Conservation (phyloP, 768 basidiomycete genomes). For the Boletus fagicola region DNA sequence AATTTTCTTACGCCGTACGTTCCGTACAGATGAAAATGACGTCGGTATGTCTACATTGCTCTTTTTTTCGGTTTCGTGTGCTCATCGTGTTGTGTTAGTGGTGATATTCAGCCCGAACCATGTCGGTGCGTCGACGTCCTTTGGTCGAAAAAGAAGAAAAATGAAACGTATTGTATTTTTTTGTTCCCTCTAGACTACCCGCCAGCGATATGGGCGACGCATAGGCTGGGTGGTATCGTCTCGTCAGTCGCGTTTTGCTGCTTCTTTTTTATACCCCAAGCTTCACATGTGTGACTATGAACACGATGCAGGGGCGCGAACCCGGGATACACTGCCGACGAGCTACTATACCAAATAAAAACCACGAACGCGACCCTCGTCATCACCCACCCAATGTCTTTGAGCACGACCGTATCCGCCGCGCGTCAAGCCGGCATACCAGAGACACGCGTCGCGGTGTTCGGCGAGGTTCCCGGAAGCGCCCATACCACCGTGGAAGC, state of each 20-base stretch:
- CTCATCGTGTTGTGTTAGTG: slow-evolving; percentile 36
- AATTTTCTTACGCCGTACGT: slow-evolving; percentile 3
- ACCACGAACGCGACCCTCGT: slow-evolving; percentile 28
- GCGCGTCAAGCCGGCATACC: slow-evolving; percentile 32
- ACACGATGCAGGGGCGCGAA: slow-evolving; percentile 30
- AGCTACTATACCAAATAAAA: slow-evolving; percentile 35
- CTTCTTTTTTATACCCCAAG: neutral
- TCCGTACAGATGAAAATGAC: slow-evolving; percentile 43
- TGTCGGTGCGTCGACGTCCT: slow-evolving; percentile 41
- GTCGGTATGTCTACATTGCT: slow-evolving; percentile 41
- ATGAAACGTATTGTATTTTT: neutral
- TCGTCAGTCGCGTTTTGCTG: slow-evolving; percentile 41
- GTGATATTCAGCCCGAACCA: slow-evolving; percentile 66
- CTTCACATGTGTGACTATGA: neutral
- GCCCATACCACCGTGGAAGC: slow-evolving; percentile 40
- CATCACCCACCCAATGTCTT: slow-evolving; percentile 29
- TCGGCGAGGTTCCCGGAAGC: slow-evolving; percentile 22
- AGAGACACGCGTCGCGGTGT: slow-evolving; percentile 26
- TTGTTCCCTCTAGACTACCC: slow-evolving; percentile 47
- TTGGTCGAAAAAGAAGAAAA: neutral
- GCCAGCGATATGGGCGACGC: slow-evolving; percentile 56
- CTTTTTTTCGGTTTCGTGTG: neutral
- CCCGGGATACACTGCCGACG: slow-evolving; percentile 34
- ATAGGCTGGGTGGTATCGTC: slow-evolving; percentile 55
- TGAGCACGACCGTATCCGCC: slow-evolving; percentile 31